Conservation (phyloP, 345 rosid species). For the Draba incana region DNA sequence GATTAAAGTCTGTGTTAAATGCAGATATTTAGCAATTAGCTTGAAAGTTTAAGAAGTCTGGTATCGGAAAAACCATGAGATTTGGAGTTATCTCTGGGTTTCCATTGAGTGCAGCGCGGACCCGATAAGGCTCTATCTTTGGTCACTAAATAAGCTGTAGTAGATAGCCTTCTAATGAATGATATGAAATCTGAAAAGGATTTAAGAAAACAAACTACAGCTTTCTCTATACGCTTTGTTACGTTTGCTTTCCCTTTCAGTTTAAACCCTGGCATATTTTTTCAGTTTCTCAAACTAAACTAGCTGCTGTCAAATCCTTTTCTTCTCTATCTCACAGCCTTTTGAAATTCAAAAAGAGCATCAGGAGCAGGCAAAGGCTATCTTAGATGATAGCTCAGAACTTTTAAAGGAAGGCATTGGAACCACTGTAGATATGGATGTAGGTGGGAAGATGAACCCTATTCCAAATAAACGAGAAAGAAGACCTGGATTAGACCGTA, state of each 20-base stretch:
- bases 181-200: slow-evolving; percentile 3
- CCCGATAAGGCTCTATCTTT: background rate
- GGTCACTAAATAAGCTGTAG: slow-evolving; percentile 16
- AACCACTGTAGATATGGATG: slow-evolving; percentile 23
- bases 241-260: background rate
- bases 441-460: slow-evolving; percentile 37
- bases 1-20: background rate
- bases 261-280: background rate
- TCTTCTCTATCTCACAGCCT: slow-evolving; percentile 50
- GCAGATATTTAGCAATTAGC: background rate
- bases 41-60: background rate
- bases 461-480: slow-evolving; percentile 53
- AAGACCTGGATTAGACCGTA: slow-evolving; percentile 70
- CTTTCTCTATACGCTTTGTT: background rate
- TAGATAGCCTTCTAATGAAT: slow-evolving; percentile 3
- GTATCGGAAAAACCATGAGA: background rate
- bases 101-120: background rate
- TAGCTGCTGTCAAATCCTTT: background rate
- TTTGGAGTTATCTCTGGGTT: background rate
- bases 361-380: slow-evolving; percentile 59
- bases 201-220: background rate
- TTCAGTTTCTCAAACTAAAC: slow-evolving; percentile 20
- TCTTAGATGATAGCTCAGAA: slow-evolving; percentile 43
- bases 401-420: slow-evolving; percentile 35
- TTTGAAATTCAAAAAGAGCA: slow-evolving; percentile 51